A percentile compares a stretch with the other conserved stretches of the same genome.
These are phyloP conservation scores for Rhodomyrtus psidioides DNA, from an alignment of 441 rosid genomes.

Conservation along the genomic window DNA sequence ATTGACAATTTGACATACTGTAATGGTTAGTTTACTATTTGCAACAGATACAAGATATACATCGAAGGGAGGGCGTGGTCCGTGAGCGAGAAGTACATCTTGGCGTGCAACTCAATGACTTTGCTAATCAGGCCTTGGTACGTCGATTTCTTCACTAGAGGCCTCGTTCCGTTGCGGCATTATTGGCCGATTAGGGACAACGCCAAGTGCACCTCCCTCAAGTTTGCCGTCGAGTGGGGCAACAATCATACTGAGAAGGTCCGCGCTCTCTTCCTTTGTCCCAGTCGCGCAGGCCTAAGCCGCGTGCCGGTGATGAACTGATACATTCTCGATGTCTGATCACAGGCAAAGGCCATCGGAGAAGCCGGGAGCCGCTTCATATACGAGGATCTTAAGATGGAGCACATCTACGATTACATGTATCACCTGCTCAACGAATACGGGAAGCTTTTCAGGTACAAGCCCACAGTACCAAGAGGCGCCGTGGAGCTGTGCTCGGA, in stretches of 20 bases:
- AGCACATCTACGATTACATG: neutral
- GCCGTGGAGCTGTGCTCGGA: neutral
- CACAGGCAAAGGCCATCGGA: neutral
- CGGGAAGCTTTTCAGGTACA: neutral
- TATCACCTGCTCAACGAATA: neutral
- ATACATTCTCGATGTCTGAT: neutral
- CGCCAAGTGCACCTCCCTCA: neutral
- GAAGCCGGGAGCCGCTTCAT: neutral
- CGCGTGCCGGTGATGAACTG: neutral
- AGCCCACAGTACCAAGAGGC: neutral
- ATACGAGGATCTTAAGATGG: neutral
- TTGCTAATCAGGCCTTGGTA: neutral
- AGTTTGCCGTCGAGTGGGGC: neutral
- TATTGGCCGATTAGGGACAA: neutral
- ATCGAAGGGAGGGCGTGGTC: neutral
- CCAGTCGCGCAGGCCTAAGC: neutral
- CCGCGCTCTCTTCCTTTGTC: neutral
- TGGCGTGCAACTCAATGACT: neutral
- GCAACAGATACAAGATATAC: neutral
- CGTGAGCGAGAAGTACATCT: neutral
- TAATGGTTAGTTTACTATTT: neutral
- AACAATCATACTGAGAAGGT: neutral
- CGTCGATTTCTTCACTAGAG: neutral
- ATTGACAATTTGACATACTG: no score
- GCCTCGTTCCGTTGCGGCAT: neutral